Conservation (phyloP, 2,329 filamentous ascomycete genomes). For the Karstenula rhodostoma region DNA sequence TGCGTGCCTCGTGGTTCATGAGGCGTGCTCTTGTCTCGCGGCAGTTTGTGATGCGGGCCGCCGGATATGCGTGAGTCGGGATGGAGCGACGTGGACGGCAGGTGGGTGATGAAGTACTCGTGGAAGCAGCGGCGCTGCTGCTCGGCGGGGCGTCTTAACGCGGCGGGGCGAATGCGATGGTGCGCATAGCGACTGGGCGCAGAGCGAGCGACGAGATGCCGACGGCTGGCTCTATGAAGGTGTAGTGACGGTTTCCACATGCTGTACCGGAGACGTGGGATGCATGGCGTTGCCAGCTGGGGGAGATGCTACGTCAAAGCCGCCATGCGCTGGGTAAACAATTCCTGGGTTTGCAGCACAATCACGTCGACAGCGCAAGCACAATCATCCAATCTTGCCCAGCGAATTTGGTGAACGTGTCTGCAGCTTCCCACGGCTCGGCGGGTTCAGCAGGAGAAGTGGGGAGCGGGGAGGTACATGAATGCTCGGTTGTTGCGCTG, state of each 20-base stretch:
- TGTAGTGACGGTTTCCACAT: conserved; percentile 49
- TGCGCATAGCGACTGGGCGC: conserved; percentile 19
- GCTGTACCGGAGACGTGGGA: conserved; percentile 42
- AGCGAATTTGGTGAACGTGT: background rate
- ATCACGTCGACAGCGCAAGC: background rate
- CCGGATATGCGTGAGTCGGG: conserved; percentile 75
- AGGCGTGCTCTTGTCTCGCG: conserved; percentile 82
- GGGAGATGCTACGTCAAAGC: conserved; percentile 42
- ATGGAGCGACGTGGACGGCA: conserved; percentile 91
- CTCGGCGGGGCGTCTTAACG: conserved; percentile 27
- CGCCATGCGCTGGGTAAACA: conserved; percentile 25
- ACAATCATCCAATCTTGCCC: background rate
- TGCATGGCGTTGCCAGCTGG: conserved; percentile 40
- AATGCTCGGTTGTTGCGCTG: conserved; percentile 16
- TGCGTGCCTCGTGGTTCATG: conserved; percentile 62
- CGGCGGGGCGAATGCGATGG: conserved; percentile 18
- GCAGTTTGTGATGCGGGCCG: conserved; percentile 82
- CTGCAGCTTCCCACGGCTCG: conserved; percentile 8
- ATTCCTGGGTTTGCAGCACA: conserved; percentile 21
- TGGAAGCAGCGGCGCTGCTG: conserved; percentile 69
- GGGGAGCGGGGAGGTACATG: conserved; percentile 8
- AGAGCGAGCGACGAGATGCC: conserved; percentile 31
- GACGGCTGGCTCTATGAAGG: conserved; percentile 34
- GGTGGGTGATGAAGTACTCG: conserved; percentile 96
- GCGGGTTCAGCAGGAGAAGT: background rate